phyloP scores from a whole-genome alignment of 1,284 basidiomycete species.

The Takashimella koratensis region DNA sequence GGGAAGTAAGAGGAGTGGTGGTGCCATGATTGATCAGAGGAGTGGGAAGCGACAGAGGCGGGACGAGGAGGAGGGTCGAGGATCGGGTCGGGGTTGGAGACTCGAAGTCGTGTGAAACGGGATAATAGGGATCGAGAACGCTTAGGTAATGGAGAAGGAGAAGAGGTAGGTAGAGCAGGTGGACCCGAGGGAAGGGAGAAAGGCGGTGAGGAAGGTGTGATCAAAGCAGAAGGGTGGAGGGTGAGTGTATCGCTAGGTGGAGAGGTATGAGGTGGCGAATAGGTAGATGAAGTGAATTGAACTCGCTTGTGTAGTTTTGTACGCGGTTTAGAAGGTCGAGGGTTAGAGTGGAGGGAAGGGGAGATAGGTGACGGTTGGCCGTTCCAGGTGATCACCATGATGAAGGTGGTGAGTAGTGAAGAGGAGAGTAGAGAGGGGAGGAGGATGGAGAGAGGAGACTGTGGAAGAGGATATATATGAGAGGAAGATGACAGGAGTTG shows the following conservation, averaged over 20 bases:
- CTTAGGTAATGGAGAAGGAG: no score
- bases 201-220: not conserved
- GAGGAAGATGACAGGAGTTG: no score
- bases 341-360: no score
- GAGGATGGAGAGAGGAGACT: not conserved
- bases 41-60: no score
- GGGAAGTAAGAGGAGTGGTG: conserved; percentile 38
- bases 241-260: no score
- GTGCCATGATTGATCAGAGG: conserved; percentile 16
- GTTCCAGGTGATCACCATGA: not conserved
- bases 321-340: no score
- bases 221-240: no score
- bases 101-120: no score
- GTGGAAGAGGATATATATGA: no score
- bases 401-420: not conserved
- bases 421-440: not conserved
- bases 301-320: not conserved
- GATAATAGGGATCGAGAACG: not conserved
- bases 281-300: not conserved
- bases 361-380: not conserved
- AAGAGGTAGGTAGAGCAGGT: not conserved
- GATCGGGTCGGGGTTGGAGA: no score
- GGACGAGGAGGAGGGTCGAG: no score
- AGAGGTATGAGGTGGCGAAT: not conserved
- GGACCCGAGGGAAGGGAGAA: no score